These are phyloP conservation scores for Puccinia novopanici DNA, from an alignment of 1,284 basidiomycete species.

Conservation along the genomic window DNA sequence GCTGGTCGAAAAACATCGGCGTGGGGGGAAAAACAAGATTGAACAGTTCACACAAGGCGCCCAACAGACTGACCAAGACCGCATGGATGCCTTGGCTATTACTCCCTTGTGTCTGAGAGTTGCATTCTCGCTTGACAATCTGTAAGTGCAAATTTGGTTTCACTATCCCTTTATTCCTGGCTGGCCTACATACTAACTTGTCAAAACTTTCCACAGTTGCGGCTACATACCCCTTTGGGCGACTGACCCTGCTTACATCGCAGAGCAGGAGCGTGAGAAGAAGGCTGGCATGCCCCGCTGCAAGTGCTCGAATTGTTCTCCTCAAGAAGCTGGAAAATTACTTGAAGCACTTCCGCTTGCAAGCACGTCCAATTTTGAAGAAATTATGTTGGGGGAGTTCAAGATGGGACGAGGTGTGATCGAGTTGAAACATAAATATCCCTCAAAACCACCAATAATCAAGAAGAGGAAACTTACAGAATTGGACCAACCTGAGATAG, in stretches of 20 bases:
- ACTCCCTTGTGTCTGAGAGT: background rate
- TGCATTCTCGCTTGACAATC: no score
- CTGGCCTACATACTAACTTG: no score
- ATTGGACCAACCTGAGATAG: background rate
- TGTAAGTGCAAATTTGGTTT: background rate
- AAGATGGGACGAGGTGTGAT: no score
- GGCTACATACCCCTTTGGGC: background rate
- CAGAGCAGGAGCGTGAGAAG: background rate
- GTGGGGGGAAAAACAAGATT: background rate
- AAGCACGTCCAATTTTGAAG: no score
- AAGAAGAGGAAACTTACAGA: background rate
- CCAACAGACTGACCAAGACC: background rate
- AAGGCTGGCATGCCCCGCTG: background rate
- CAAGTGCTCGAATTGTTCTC: background rate
- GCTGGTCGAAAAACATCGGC: background rate
- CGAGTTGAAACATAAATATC: no score
- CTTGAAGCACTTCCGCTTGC: no score
- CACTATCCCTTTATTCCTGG: no score
- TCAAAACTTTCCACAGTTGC: background rate
- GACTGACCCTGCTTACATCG: background rate
- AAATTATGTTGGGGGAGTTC: no score
- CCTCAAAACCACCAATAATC: background rate
- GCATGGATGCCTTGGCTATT: background rate
- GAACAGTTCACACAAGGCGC: background rate
- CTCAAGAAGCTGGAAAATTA: no score